Evolutionary conservation across 768 basidiomycete species (phyloP).

Genomic region (Rhizopogon vinicolor): DNA sequence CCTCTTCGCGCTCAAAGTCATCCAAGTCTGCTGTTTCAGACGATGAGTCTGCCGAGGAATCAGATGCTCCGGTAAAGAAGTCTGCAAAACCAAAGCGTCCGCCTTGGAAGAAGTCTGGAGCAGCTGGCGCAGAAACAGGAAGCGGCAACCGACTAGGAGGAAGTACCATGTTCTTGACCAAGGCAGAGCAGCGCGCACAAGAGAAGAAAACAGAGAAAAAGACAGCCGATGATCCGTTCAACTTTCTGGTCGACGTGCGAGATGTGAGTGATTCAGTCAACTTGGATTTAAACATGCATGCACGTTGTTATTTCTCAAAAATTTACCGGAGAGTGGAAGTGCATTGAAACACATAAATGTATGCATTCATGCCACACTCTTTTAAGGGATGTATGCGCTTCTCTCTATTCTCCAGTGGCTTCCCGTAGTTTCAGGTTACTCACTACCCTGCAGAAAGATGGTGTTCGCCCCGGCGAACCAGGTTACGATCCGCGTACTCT

Average conservation of each 20-base stretch:
- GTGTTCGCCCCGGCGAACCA: conserved; percentile 68
- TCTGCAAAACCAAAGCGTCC: conserved; percentile 28
- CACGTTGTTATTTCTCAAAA: not conserved
- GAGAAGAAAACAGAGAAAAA: conserved; percentile 83
- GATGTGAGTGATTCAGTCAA: conserved; percentile 47
- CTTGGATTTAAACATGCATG: not conserved
- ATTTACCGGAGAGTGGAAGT: not conserved
- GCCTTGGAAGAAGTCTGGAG: conserved; percentile 23
- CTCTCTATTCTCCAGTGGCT: not conserved
- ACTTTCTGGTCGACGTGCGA: conserved; percentile 64
- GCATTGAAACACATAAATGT: not conserved
- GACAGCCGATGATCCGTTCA: conserved; percentile 68
- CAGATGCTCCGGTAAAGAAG: conserved; percentile 30
- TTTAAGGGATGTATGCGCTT: too few relatives aligned
- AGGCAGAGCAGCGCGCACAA: conserved; percentile 72
- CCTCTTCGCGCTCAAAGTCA: conserved; percentile 36
- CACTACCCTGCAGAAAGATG: conserved; percentile 62
- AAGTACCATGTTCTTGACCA: conserved; percentile 62
- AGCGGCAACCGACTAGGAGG: conserved; percentile 19
- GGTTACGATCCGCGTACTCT: conserved; percentile 91
- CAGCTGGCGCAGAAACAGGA: conserved; percentile 23
- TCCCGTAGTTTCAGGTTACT: not conserved
- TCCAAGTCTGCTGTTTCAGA: conserved; percentile 31
- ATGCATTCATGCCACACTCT: not conserved
- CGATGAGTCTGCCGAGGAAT: conserved; percentile 39